A percentile compares a stretch with the other conserved stretches of the same genome.
Evolutionary conservation across 768 basidiomycete genomes (phyloP).

Genomic region (Candolleomyces efflorescens): DNA sequence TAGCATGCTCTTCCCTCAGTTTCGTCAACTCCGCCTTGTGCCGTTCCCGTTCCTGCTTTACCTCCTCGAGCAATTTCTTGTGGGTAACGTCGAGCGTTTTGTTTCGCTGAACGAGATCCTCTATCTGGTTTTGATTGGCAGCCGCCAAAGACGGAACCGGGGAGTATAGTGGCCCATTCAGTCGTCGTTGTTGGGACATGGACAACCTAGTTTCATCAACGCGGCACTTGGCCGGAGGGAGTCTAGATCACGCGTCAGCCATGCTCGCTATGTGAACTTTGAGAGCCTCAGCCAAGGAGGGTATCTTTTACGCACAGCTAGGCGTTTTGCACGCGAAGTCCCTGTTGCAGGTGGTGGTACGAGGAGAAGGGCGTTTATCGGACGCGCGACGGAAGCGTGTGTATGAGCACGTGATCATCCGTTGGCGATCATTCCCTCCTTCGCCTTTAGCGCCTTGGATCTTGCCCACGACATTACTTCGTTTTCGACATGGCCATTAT

Average conservation of each 20-base stretch:
- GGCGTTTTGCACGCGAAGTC: not conserved
- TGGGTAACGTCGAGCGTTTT: constrained; percentile 59
- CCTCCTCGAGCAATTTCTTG: constrained; percentile 49
- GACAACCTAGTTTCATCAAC: not conserved
- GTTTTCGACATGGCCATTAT: constrained; percentile 50
- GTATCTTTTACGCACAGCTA: not conserved
- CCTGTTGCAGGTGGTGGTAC: not conserved
- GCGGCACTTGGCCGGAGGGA: not conserved
- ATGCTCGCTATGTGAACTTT: not conserved
- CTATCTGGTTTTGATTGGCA: constrained; percentile 63
- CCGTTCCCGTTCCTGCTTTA: constrained; percentile 39
- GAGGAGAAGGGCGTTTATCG: not conserved
- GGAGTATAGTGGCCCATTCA: constrained; percentile 7
- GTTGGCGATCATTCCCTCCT: not conserved
- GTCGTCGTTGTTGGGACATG: constrained; percentile 2
- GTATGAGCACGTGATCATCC: not conserved
- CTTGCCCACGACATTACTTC: not conserved
- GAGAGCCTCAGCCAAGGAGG: not conserved
- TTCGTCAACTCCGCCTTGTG: constrained; percentile 41
- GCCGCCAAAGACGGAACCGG: constrained; percentile 44
- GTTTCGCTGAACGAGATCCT: constrained; percentile 68
- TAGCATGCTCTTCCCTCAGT: constrained; percentile 45
- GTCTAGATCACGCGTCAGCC: not conserved
- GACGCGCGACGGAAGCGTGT: not conserved
- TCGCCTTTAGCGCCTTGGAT: not conserved